Evolutionary conservation across 1,284 basidiomycete genomes (phyloP).

Genomic region (Trichosporon sp.): DNA sequence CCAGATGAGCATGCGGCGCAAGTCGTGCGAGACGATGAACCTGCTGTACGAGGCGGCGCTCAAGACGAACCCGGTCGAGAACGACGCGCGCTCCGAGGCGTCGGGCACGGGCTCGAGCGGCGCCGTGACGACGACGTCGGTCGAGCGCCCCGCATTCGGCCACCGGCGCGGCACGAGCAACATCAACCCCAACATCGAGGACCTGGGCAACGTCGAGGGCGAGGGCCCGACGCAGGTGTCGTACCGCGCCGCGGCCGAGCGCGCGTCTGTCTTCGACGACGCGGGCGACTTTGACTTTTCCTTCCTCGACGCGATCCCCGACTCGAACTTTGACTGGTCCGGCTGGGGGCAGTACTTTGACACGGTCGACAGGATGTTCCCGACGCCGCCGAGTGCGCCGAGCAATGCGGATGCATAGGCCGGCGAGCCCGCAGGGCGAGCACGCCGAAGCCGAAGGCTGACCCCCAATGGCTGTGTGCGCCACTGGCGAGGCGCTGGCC

Average conservation of each 20-base stretch:
- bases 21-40: conserved; percentile 74
- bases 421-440: no score
- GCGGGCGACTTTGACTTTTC: conserved; percentile 56
- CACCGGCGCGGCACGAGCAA: neutral
- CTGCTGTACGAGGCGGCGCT: conserved; percentile 87
- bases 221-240: conserved; percentile 13
- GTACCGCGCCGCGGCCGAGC: conserved; percentile 12
- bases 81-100: conserved; percentile 36
- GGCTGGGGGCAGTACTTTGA: conserved; percentile 32
- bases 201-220: conserved; percentile 8
- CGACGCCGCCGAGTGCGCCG: neutral
- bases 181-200: conserved; percentile 7
- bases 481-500: no score
- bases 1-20: conserved; percentile 84
- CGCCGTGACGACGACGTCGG: conserved; percentile 26
- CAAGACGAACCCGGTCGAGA: conserved; percentile 53
- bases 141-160: conserved; percentile 4
- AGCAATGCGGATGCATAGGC: neutral
- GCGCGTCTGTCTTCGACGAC: conserved; percentile 12
- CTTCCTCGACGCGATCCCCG: conserved; percentile 72
- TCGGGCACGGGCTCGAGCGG: conserved; percentile 38
- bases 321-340: conserved; percentile 79
- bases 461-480: no score
- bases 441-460: no score
- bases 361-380: conserved; percentile 17